These are phyloP conservation scores for Caloboletus firmus DNA, from an alignment of 1,284 basidiomycete species.

Conservation along the genomic window DNA sequence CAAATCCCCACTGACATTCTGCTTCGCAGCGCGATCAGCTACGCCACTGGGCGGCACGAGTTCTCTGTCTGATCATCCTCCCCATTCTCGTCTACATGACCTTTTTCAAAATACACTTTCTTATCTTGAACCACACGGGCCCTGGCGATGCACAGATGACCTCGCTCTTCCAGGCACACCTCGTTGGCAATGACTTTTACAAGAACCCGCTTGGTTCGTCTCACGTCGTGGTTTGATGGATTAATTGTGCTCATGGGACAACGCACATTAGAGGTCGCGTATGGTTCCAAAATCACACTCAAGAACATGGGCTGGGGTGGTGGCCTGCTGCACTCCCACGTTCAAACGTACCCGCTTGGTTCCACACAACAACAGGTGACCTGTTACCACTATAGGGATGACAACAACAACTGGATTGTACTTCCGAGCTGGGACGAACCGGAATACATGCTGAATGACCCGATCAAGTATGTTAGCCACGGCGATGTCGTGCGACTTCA, in stretches of 20 bases:
- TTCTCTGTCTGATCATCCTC: constrained; percentile 84
- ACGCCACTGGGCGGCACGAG: constrained; percentile 89
- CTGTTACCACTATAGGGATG: constrained; percentile 99
- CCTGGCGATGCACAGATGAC: constrained; percentile 99
- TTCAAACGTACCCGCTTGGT: constrained; percentile 92
- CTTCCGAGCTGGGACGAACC: constrained; percentile 81
- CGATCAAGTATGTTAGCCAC: constrained; percentile 73
- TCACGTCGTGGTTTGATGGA: background rate
- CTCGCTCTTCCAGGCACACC: constrained; percentile 97
- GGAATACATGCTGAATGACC: constrained; percentile 60
- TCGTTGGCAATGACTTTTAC: constrained; percentile 91
- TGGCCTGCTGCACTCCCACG: constrained; percentile 93
- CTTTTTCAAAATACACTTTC: constrained; percentile 95
- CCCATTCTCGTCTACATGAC: constrained; percentile 92
- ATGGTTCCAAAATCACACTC: constrained; percentile 88
- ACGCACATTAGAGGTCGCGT: constrained; percentile 70
- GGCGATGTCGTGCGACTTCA: constrained; percentile 81
- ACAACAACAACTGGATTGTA: constrained; percentile 92
- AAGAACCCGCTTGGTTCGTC: constrained; percentile 79
- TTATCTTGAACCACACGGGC: constrained; percentile 91
- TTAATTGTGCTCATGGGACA: constrained; percentile 2
- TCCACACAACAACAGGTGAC: constrained; percentile 96
- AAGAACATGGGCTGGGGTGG: constrained; percentile 99
- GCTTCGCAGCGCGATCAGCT: constrained; percentile 70
- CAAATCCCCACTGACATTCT: constrained; percentile 8